Percentiles rank a stretch among this genome's conserved stretches.
Conservation (phyloP, 169 alveolate species). For the Plasmodium falciparum region DNA sequence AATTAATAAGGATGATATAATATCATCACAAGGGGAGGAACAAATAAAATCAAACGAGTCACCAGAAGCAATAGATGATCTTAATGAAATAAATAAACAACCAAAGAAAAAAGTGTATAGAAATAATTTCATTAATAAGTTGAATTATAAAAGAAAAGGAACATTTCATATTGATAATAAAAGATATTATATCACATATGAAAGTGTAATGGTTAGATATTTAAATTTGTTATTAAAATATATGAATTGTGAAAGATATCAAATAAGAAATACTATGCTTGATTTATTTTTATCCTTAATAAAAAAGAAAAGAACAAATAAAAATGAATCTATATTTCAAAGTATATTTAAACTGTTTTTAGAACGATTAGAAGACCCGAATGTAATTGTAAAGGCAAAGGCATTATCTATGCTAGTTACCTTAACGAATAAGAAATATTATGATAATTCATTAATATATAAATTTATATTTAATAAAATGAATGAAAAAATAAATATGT, state of each 20-base stretch:
- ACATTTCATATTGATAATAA: conserved; percentile 28
- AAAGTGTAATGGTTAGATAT: conserved; percentile 56
- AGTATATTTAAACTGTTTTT: conserved; percentile 47
- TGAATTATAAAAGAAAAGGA: conserved; percentile 28
- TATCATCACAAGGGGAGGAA: neutral
- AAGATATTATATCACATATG: conserved; percentile 36
- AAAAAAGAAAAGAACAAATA: conserved; percentile 57
- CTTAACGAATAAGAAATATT: conserved; percentile 40
- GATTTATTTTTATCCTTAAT: conserved; percentile 51
- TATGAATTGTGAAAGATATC: conserved; percentile 60
- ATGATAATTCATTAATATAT: conserved; percentile 27
- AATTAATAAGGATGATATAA: neutral
- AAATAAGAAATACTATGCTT: conserved; percentile 34
- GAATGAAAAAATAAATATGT: conserved; percentile 68
- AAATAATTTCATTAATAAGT: neutral
- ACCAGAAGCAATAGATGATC: neutral
- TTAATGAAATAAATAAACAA: neutral
- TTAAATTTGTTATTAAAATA: conserved; percentile 44
- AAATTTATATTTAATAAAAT: conserved; percentile 66
- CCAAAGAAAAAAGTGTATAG: conserved; percentile 9
- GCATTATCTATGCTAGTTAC: conserved; percentile 50
- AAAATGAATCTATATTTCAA: conserved; percentile 54
- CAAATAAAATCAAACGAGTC: neutral
- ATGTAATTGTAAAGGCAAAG: conserved; percentile 50
- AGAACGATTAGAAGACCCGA: conserved; percentile 69